These are phyloP conservation scores for Botryotinia convoluta DNA, from an alignment of 2,329 filamentous ascomycete species.

Conservation along the genomic window DNA sequence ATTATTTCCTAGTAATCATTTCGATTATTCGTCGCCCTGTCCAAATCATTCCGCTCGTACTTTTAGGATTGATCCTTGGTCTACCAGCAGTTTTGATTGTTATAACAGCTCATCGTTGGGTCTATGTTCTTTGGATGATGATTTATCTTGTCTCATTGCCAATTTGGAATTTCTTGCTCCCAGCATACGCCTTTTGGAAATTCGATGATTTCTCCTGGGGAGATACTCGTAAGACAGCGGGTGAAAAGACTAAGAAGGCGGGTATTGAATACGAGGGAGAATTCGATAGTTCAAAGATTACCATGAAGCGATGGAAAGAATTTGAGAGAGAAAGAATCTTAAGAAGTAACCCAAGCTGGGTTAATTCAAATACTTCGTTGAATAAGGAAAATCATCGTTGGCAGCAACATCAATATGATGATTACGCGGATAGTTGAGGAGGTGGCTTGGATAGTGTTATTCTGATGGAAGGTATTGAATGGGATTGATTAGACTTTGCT, in stretches of 20 bases:
- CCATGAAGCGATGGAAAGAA: conserved; percentile 98
- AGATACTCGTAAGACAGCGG: conserved; percentile 92
- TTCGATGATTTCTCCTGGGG: conserved; percentile 99
- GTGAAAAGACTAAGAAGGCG: conserved; percentile 83
- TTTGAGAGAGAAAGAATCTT: conserved; percentile 70
- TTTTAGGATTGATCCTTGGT: conserved; percentile 88
- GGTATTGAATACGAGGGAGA: conserved; percentile 89
- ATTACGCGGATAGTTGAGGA: conserved; percentile 30
- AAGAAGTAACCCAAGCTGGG: conserved; percentile 27
- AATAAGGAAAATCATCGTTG: conserved; percentile 26
- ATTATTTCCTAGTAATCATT: conserved; percentile 62
- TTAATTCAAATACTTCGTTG: conserved; percentile 20
- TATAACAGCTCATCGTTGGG: conserved; percentile 86
- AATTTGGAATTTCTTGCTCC: conserved; percentile 96
- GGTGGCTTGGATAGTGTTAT: not conserved
- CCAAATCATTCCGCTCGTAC: conserved; percentile 85
- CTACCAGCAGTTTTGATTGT: conserved; percentile 89
- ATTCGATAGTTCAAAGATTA: conserved; percentile 98
- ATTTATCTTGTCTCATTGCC: conserved; percentile 93
- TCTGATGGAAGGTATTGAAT: not conserved
- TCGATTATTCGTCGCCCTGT: conserved; percentile 75
- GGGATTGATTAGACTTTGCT: not conserved
- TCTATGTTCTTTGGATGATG: conserved; percentile 94
- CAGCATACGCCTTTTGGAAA: conserved; percentile 96
- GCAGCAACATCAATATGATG: conserved; percentile 28